These are phyloP conservation scores for Phytophthora hybrid DNA, from an alignment of 352 stramenopile genomes.

Conservation along the genomic window DNA sequence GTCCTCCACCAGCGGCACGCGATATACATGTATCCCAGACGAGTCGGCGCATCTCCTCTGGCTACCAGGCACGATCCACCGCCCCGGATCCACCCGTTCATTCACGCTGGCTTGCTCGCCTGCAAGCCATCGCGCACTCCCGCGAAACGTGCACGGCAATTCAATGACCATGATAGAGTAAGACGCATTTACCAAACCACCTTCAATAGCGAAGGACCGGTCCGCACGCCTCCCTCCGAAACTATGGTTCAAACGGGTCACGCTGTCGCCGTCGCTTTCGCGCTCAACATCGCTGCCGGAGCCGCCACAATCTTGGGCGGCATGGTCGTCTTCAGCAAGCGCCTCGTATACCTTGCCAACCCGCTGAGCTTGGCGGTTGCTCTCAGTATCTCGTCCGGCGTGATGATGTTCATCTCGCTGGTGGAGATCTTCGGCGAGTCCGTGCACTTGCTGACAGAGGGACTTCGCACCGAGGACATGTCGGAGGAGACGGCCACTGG, in stretches of 20 bases:
- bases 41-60: too few relatives aligned
- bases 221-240: neutral
- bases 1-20: too few relatives aligned
- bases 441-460: slow-evolving; percentile 21
- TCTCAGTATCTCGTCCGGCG: slow-evolving; percentile 17
- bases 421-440: slow-evolving; percentile 23
- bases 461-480: slow-evolving; percentile 21
- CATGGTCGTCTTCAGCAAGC: slow-evolving; percentile 28
- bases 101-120: too few relatives aligned
- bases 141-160: neutral
- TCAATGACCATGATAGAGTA: neutral
- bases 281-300: neutral
- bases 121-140: too few relatives aligned
- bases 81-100: too few relatives aligned
- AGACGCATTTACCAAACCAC: slow-evolving; percentile 11
- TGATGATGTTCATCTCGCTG: slow-evolving; percentile 16
- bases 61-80: too few relatives aligned
- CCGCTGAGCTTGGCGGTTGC: slow-evolving; percentile 22
- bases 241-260: slow-evolving; percentile 27
- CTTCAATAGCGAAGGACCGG: slow-evolving; percentile 6
- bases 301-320: slow-evolving; percentile 19
- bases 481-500: slow-evolving; percentile 23
- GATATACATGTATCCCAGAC: too few relatives aligned
- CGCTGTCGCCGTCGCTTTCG: slow-evolving; percentile 11
- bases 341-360: slow-evolving; percentile 24